Percentiles rank a stretch among this genome's conserved stretches.
Evolutionary conservation across 2,329 filamentous ascomycete genomes (phyloP).

Genomic region (Phyllosticta capitalensis): DNA sequence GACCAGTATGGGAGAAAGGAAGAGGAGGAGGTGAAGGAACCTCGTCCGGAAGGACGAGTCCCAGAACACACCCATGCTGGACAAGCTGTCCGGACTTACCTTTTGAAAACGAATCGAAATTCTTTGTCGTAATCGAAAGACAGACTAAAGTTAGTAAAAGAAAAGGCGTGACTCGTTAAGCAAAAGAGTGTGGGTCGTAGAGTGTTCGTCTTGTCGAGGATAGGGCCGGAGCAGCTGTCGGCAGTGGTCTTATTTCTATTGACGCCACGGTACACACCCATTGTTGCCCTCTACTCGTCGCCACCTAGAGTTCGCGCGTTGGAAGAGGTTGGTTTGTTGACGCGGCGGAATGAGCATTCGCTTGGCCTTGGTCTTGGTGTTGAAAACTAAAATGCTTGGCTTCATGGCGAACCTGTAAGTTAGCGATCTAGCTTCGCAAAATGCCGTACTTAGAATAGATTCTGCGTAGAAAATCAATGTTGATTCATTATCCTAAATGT

Average conservation of each 20-base stretch:
- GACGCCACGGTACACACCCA: not conserved
- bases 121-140: not conserved
- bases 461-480: not conserved
- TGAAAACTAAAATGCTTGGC: conserved; percentile 9
- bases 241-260: conserved; percentile 1
- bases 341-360: conserved; percentile 5
- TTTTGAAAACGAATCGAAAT: not conserved
- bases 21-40: not conserved
- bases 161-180: not conserved
- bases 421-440: not conserved
- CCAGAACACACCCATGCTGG: not conserved
- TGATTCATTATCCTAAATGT: not conserved
- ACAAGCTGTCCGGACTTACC: not conserved
- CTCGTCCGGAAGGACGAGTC: not conserved
- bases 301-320: not conserved
- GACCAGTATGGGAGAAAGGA: not conserved
- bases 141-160: not conserved
- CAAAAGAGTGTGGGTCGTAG: not conserved
- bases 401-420: not conserved
- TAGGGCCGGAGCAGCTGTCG: not conserved
- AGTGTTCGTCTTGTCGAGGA: not conserved
- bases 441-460: not conserved
- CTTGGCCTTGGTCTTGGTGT: conserved; percentile 4
- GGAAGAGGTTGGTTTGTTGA: conserved; percentile 4
- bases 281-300: not conserved